These are phyloP conservation scores for Corymbia citriodora DNA, from an alignment of 441 rosid genomes.

Conservation along the genomic window DNA sequence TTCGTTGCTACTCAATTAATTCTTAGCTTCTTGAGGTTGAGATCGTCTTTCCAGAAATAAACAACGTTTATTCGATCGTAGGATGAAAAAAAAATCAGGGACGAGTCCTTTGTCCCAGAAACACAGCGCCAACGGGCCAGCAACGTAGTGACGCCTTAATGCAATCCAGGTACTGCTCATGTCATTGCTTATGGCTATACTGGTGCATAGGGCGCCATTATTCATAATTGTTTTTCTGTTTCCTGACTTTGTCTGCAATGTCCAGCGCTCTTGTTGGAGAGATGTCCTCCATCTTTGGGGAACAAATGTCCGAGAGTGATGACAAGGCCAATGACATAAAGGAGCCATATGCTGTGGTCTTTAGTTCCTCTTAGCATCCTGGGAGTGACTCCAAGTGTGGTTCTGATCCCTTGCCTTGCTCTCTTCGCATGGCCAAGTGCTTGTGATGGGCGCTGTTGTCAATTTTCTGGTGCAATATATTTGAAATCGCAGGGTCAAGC, in stretches of 20 bases:
- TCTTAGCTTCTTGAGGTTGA: not conserved
- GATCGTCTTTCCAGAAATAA: not conserved
- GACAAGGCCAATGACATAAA: conserved; percentile 37
- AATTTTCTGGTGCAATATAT: not conserved
- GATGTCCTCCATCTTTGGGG: conserved; percentile 49
- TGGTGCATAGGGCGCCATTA: not conserved
- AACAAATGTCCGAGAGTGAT: conserved; percentile 35
- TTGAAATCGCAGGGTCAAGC: conserved; percentile 30
- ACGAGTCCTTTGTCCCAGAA: conserved; percentile 58
- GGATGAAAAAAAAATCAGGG: conserved; percentile 52
- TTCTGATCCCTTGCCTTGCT: not conserved
- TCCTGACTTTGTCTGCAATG: conserved; percentile 5
- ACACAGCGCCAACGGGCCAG: conserved; percentile 41
- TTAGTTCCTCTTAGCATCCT: conserved; percentile 81
- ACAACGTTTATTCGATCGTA: conserved; percentile 11
- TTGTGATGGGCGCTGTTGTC: not conserved
- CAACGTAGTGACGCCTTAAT: conserved; percentile 56
- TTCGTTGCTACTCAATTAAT: not conserved
- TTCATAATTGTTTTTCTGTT: not conserved
- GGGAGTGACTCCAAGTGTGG: conserved; percentile 50
- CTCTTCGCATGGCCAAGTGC: not conserved
- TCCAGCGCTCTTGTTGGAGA: conserved; percentile 46
- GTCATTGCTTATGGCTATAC: not conserved
- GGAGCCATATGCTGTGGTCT: conserved; percentile 51
- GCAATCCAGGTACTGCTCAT: conserved; percentile 62